Base-by-base conservation (phyloP, 1,284 basidiomycete genomes). In the Irpex sp. region DNA sequence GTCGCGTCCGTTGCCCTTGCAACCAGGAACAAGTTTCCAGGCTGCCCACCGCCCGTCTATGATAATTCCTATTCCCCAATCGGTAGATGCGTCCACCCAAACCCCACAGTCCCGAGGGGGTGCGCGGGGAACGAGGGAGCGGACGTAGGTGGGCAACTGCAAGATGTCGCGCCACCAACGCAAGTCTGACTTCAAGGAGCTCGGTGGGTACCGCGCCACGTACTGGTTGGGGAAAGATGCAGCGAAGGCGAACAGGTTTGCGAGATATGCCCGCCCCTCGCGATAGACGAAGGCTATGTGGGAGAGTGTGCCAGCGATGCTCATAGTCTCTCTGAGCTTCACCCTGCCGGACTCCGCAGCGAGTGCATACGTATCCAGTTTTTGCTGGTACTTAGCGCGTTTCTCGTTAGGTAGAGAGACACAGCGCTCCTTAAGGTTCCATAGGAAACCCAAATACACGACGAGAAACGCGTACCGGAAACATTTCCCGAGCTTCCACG, bases 361-460 rank as follows among this genome's bases (percentile, higher is more conserved):
- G 71, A 71, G 0, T 55, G 8, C 13, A 31, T 17, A 56, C 1
- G 11, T 3, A 7, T 9, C 21, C 11, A 34, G 31, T 6, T 34
- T 34, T 6, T 1, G 31, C 31, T 34, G 54, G 34, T 56, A 56
- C 54, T 56, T 56, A 5, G 21, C 8, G 4, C 54, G 54, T 13
- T 56, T 56, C 13, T 31, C 31, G 26, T 56, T 8, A 8, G 54
- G 54, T 6, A 56, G 31, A n/a, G 54, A 34, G 31, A 56, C 54
- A 3, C n/a, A 11, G 7, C 54, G 54, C 3, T 37, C 6, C 0
- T 15, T 8, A 0, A 81, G 52, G 40, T 76, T 69, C 78, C 79
- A 81, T 1, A 69, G 6, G 63, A 81, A 79, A 9, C 79, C 78
- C 0, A 79, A 67, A 62, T 80, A 81, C 3, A 57, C 68, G 61